Percentiles rank a stretch among this genome's conserved stretches.
phyloP scores from a whole-genome alignment of 768 basidiomycete species.

The Chlorophyllum brunneum region DNA sequence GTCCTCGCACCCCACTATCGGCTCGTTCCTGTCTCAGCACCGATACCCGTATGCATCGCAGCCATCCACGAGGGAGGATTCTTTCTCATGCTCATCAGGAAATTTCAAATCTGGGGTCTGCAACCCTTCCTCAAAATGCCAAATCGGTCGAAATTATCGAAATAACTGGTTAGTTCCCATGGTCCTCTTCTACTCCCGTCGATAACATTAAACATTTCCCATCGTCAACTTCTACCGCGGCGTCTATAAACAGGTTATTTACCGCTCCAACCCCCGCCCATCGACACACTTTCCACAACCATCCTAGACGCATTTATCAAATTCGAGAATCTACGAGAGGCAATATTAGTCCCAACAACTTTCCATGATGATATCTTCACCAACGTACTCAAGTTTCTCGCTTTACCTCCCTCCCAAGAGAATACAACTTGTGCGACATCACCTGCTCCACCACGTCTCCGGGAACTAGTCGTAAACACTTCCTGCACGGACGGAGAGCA shows the following conservation, averaged over 20 bases:
- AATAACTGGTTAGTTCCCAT: conserved; percentile 31
- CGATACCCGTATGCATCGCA: conserved; percentile 19
- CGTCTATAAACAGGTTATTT: neutral
- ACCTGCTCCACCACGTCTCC: conserved; percentile 22
- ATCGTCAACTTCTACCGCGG: neutral
- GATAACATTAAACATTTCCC: too few relatives aligned
- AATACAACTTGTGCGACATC: conserved; percentile 10
- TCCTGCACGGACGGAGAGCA: neutral
- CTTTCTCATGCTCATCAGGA: conserved; percentile 20
- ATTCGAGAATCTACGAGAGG: neutral
- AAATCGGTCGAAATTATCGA: conserved; percentile 37
- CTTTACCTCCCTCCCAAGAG: conserved; percentile 13
- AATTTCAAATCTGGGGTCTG: conserved; percentile 35
- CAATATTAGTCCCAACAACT: neutral
- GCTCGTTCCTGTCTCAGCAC: conserved; percentile 28
- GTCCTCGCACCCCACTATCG: conserved; percentile 35
- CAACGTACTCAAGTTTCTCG: conserved; percentile 17
- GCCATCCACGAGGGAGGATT: neutral
- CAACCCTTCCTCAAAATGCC: conserved; percentile 35
- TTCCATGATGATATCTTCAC: neutral
- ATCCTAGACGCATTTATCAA: neutral
- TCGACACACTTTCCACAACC: conserved; percentile 12
- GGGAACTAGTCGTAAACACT: neutral
- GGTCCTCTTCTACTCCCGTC: neutral
- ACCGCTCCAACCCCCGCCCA: conserved; percentile 1